phyloP scores from a whole-genome alignment of 768 basidiomycete species.

The Suillus occidentalis region DNA sequence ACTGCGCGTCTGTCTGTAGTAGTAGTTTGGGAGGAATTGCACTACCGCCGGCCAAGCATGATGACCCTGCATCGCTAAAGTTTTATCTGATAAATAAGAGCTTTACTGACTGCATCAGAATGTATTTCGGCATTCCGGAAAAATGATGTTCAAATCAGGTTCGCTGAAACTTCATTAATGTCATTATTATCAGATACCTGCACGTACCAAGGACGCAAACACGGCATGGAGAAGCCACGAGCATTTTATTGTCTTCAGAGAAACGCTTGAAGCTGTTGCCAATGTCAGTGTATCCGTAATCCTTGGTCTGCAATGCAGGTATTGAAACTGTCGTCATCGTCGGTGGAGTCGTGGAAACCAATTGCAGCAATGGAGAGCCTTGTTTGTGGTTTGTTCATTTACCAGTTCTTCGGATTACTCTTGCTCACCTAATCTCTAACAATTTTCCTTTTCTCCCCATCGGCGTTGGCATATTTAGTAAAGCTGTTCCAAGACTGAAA shows the following conservation, averaged over 20 bases:
- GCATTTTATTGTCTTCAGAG: constrained; percentile 96
- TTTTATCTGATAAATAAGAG: too few relatives aligned
- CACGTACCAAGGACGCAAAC: background rate
- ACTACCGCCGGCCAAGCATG: too few relatives aligned
- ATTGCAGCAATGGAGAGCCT: constrained; percentile 88
- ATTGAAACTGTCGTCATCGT: constrained; percentile 94
- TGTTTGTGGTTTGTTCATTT: constrained; percentile 75
- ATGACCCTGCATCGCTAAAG: background rate
- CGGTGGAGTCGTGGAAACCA: constrained; percentile 82
- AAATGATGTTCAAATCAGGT: background rate
- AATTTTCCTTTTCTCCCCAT: constrained; percentile 88
- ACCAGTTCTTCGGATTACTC: constrained; percentile 72
- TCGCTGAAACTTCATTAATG: background rate
- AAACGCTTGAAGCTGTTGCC: constrained; percentile 90
- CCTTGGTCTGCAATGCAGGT: constrained; percentile 72
- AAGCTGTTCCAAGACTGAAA: constrained; percentile 57
- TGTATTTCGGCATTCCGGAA: background rate
- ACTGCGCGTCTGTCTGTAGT: too few relatives aligned
- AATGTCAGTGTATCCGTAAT: constrained; percentile 77
- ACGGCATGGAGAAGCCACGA: constrained; percentile 55
- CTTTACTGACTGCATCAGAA: background rate
- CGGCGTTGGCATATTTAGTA: constrained; percentile 90
- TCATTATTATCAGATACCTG: background rate
- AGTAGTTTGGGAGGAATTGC: too few relatives aligned
- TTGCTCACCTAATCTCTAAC: constrained; percentile 55